Evolutionary conservation across 2,329 filamentous ascomycete genomes (phyloP).

Genomic region (Aspergillus sp.): DNA sequence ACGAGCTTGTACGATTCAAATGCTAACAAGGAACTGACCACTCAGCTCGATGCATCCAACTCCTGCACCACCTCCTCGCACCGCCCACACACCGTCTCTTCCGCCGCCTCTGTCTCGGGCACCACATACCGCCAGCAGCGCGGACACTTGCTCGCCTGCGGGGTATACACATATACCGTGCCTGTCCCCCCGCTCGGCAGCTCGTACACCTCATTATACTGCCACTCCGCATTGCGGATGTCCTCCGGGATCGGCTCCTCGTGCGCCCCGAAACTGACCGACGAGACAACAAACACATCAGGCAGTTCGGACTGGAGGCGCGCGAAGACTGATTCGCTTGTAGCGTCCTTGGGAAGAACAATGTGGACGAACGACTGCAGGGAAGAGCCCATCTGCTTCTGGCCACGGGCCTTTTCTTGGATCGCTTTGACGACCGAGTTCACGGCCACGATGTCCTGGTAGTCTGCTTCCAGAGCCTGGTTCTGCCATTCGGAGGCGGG

Average conservation of each 20-base stretch:
- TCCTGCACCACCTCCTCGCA: slow-evolving; percentile 67
- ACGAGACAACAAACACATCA: slow-evolving; percentile 69
- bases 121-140: slow-evolving; percentile 88
- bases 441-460: slow-evolving; percentile 49
- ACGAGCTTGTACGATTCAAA: background rate
- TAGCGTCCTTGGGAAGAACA: slow-evolving; percentile 25
- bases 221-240: slow-evolving; percentile 43
- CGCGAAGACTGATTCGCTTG: slow-evolving; percentile 28
- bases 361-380: slow-evolving; percentile 71
- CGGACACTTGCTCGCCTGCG: slow-evolving; percentile 69
- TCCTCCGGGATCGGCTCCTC: slow-evolving; percentile 27
- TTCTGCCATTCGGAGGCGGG: slow-evolving; percentile 42
- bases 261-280: slow-evolving; percentile 55
- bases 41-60: slow-evolving; percentile 23
- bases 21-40: slow-evolving; percentile 1
- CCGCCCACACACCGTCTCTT: slow-evolving; percentile 69
- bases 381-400: slow-evolving; percentile 76
- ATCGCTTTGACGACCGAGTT: slow-evolving; percentile 71
- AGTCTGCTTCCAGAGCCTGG: slow-evolving; percentile 51
- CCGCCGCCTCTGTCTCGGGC: slow-evolving; percentile 44
- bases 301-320: slow-evolving; percentile 55
- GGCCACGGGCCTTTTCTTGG: slow-evolving; percentile 70
- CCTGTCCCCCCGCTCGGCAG: slow-evolving; percentile 36
- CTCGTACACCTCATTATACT: slow-evolving; percentile 46
- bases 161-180: slow-evolving; percentile 47